phyloP scores from a whole-genome alignment of 768 basidiomycete genomes.

The Dacryopinax spathularia region DNA sequence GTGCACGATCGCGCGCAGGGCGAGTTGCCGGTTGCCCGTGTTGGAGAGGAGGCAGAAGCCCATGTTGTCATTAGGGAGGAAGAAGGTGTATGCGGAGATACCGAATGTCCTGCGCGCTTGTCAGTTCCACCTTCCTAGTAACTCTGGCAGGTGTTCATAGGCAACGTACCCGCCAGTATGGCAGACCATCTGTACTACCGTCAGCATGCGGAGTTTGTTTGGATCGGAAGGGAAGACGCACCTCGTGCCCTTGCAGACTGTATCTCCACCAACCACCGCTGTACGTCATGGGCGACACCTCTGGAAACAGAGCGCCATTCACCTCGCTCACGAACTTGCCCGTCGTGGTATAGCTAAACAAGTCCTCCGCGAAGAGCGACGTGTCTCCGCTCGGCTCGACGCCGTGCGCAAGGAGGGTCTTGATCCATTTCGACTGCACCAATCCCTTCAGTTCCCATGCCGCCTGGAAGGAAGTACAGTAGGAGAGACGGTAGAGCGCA shows the following conservation, averaged over 20 bases:
- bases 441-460: background rate
- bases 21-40: conserved; percentile 13
- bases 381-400: conserved; percentile 20
- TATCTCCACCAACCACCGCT: conserved; percentile 31
- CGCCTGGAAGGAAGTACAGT: too few relatives aligned
- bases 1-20: conserved; percentile 11
- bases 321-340: conserved; percentile 19
- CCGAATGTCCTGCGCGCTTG: conserved; percentile 16
- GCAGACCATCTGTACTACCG: conserved; percentile 21
- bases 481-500: conserved; percentile 13
- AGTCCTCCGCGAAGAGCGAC: conserved; percentile 23
- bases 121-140: background rate
- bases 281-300: conserved; percentile 26
- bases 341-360: conserved; percentile 23
- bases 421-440: conserved; percentile 30
- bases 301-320: conserved; percentile 7
- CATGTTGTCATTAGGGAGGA: conserved; percentile 27
- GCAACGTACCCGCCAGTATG: conserved; percentile 20
- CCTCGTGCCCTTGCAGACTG: conserved; percentile 31
- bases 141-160: background rate
- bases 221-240: conserved; percentile 13
- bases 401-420: conserved; percentile 25
- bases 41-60: conserved; percentile 28
- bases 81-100: conserved; percentile 20
- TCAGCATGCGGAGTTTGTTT: background rate